Evolutionary conservation across 495 filamentous ascomycete genomes (phyloP).

Genomic region (Lepidopterella palustris): DNA sequence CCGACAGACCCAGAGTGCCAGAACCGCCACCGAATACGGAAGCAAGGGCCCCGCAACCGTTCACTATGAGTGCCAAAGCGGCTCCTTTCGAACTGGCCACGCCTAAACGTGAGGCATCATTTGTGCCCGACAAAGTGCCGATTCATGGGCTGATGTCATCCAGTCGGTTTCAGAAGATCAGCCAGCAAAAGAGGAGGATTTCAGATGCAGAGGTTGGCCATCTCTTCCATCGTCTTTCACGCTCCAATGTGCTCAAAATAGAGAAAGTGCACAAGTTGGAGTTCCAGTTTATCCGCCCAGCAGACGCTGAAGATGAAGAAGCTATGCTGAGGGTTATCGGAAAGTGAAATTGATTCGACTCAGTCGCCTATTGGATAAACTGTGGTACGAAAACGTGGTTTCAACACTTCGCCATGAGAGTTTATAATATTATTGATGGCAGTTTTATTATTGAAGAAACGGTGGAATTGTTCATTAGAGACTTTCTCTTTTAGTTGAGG

Average conservation of each 20-base stretch:
- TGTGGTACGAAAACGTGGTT: too few species aligned
- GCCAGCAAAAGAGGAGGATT: neutral
- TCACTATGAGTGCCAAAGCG: neutral
- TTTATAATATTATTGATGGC: too few species aligned
- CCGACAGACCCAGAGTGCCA: too few species aligned
- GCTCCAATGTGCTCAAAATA: neutral
- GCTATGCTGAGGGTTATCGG: neutral
- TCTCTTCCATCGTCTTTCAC: neutral
- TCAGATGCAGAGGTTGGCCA: neutral
- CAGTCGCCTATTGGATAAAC: too few species aligned
- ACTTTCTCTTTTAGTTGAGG: too few species aligned
- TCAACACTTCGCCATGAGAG: too few species aligned
- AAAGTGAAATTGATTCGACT: too few species aligned
- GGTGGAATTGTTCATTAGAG: too few species aligned
- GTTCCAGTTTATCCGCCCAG: neutral
- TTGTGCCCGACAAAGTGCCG: neutral
- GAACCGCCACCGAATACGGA: too few species aligned
- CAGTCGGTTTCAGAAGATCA: neutral
- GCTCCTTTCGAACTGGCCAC: neutral
- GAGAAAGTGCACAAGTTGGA: neutral
- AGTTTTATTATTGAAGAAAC: too few species aligned
- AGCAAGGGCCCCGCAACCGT: neutral
- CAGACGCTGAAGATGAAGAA: too few species aligned
- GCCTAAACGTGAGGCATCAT: neutral
- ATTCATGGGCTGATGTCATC: neutral